phyloP scores from a whole-genome alignment of 345 rosid species.

The Ceriops zippeliana region DNA sequence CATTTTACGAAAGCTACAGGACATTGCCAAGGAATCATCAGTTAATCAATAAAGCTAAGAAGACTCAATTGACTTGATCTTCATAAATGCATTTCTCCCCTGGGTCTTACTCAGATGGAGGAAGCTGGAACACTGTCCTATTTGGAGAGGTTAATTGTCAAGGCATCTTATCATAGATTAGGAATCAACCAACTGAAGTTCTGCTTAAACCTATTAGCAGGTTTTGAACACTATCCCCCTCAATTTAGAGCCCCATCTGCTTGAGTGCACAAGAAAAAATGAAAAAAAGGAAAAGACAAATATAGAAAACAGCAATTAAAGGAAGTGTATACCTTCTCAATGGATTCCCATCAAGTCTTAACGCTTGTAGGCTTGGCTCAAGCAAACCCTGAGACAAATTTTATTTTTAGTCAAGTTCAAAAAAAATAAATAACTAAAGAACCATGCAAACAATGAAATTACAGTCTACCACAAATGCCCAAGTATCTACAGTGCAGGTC shows the following conservation, averaged over 20 bases:
- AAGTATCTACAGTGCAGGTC: not conserved
- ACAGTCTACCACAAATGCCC: not conserved
- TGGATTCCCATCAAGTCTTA: conserved; percentile 88
- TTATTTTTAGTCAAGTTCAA: no score
- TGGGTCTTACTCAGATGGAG: no score
- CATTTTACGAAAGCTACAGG: no score
- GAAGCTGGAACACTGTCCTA: no score
- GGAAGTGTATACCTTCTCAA: conserved; percentile 56
- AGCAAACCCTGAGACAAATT: conserved; percentile 62
- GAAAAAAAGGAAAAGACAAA: not conserved
- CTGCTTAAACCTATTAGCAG: not conserved
- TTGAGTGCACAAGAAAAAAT: not conserved
- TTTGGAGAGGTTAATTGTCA: no score
- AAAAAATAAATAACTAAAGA: not conserved
- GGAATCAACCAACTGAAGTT: not conserved
- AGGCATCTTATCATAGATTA: not conserved
- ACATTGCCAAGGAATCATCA: no score
- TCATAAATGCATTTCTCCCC: no score
- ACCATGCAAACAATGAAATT: not conserved
- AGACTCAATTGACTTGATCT: no score
- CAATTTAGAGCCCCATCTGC: no score
- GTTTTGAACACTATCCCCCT: no score
- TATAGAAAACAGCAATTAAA: not conserved
- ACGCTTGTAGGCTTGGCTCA: conserved; percentile 67
- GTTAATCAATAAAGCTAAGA: no score